Conservation (phyloP, 1,284 basidiomycete species). For the Papiliotrema fonsecae region DNA sequence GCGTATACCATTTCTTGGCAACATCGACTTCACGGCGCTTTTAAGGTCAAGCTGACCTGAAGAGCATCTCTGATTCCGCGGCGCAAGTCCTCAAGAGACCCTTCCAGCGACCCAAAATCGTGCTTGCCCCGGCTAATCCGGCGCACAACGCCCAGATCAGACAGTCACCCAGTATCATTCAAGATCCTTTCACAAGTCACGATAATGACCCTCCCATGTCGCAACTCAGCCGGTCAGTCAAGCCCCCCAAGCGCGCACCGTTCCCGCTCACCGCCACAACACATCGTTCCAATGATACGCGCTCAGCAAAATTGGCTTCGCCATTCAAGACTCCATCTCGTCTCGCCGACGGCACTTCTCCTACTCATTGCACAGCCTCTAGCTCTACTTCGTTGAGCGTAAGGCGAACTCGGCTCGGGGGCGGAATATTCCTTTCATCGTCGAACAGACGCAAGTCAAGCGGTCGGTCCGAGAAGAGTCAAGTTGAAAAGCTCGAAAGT, state of each 20-base stretch:
- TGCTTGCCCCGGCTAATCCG: not conserved
- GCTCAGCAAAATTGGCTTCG: conserved; percentile 6
- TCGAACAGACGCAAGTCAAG: not conserved
- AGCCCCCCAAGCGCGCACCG: not conserved
- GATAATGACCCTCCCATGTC: too few relatives aligned
- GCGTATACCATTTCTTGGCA: too few relatives aligned
- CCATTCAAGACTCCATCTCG: conserved; percentile 29
- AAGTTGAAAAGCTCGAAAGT: conserved; percentile 20
- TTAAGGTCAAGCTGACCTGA: too few relatives aligned
- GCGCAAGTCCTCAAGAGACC: conserved; percentile 37
- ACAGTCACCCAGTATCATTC: too few relatives aligned
- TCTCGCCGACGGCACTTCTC: too few relatives aligned
- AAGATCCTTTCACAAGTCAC: too few relatives aligned
- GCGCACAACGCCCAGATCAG: too few relatives aligned
- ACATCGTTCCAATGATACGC: not conserved
- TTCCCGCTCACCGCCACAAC: not conserved
- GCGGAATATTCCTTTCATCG: too few relatives aligned
- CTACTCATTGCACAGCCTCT: conserved; percentile 4
- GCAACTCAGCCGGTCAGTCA: too few relatives aligned
- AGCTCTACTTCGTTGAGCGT: too few relatives aligned
- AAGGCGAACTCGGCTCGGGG: too few relatives aligned
- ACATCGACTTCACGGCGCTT: too few relatives aligned
- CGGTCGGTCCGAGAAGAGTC: not conserved
- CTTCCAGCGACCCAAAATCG: conserved; percentile 27
- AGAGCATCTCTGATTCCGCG: conserved; percentile 18